These are phyloP conservation scores for Calophaca sinica DNA, from an alignment of 306 rosid species.

Conservation along the genomic window DNA sequence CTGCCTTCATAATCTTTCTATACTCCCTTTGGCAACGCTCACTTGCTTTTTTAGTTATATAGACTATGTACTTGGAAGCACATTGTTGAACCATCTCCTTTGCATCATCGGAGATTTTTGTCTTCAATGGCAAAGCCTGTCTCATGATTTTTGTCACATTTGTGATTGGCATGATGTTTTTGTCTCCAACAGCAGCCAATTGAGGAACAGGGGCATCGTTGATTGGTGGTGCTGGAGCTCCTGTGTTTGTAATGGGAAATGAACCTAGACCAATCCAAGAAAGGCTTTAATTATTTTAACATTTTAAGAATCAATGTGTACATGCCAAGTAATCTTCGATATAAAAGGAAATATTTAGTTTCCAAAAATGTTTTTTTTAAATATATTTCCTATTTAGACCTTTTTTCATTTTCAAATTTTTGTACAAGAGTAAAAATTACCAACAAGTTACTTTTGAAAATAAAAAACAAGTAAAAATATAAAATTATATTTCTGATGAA, in stretches of 20 bases:
- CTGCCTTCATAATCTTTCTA: background rate
- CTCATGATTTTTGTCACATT: constrained; percentile 13
- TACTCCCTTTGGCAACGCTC: background rate
- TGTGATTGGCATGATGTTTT: background rate
- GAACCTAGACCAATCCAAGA: background rate
- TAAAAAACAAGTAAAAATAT: too few species aligned
- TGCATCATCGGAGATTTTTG: background rate
- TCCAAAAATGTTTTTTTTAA: too few species aligned
- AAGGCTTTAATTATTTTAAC: background rate
- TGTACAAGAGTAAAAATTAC: too few species aligned
- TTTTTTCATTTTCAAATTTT: too few species aligned
- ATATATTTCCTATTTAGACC: too few species aligned
- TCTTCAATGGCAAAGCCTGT: background rate
- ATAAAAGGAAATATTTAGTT: too few species aligned
- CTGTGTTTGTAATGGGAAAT: background rate
- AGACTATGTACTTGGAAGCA: constrained; percentile 19
- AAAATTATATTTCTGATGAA: too few species aligned
- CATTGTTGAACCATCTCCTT: background rate
- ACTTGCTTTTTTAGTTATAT: background rate
- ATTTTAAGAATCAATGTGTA: background rate
- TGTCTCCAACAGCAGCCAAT: background rate
- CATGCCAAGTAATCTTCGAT: too few species aligned
- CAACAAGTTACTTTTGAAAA: too few species aligned
- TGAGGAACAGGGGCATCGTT: background rate
- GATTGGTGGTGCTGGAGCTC: background rate